phyloP scores from a whole-genome alignment of 257 asterid species.

The Coffea canephora region DNA sequence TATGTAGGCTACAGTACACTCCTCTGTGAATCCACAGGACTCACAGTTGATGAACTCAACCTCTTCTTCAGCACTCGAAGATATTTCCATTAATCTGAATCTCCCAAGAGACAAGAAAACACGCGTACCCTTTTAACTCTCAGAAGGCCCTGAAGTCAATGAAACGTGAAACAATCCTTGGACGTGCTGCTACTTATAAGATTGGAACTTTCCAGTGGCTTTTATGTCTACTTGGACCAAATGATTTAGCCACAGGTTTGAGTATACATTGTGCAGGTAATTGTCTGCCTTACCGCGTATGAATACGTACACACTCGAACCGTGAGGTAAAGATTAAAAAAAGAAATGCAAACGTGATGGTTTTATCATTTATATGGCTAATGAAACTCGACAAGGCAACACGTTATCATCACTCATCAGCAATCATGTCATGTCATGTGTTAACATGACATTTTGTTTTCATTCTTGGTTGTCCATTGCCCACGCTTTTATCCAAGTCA shows the following conservation, averaged over 20 bases:
- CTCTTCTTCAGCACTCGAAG: not conserved
- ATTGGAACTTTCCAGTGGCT: not conserved
- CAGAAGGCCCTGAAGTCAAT: not conserved
- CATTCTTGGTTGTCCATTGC: not conserved
- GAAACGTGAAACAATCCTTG: not conserved
- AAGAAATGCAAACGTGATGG: not conserved
- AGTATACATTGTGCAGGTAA: not conserved
- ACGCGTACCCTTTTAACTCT: not conserved
- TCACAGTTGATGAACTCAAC: conserved; percentile 23
- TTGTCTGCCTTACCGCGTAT: conserved; percentile 1
- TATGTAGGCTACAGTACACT: conserved; percentile 24
- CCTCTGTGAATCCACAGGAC: conserved; percentile 34
- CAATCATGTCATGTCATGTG: conserved; percentile 11
- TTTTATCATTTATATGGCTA: not conserved
- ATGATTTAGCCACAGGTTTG: not conserved
- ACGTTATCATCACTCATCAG: not conserved
- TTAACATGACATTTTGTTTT: not conserved
- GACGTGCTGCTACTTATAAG: not conserved
- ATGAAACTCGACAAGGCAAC: not conserved
- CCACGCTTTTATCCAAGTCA: not conserved
- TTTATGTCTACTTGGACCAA: not conserved
- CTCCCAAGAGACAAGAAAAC: not conserved
- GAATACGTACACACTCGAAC: not conserved
- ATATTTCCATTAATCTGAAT: not conserved
- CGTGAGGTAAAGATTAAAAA: not conserved